Conservation (phyloP, 768 basidiomycete genomes). For the Nidula microcarpa region DNA sequence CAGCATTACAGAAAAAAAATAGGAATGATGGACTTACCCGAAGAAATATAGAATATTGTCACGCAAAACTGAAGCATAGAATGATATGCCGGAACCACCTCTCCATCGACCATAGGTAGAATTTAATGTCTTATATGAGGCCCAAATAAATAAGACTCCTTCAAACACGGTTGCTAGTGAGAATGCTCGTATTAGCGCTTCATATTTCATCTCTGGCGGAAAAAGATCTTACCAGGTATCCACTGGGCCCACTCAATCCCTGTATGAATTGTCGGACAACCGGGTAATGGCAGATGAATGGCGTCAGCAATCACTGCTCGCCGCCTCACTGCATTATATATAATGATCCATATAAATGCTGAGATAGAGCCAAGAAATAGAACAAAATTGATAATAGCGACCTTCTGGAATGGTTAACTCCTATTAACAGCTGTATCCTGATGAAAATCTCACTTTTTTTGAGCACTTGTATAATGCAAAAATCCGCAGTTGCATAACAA, state of each 20-base stretch:
- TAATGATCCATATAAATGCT: conserved; percentile 36
- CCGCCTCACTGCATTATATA: conserved; percentile 31
- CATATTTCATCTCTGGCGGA: not conserved
- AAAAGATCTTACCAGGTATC: conserved; percentile 31
- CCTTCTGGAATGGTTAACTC: conserved; percentile 12
- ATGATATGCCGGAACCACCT: conserved; percentile 13
- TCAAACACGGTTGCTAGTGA: conserved; percentile 35
- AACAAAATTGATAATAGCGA: conserved; percentile 32
- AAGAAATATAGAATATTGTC: conserved; percentile 32
- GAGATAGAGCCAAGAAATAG: conserved; percentile 38
- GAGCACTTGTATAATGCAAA: conserved; percentile 40
- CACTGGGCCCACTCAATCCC: conserved; percentile 42
- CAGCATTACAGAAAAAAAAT: too few species aligned
- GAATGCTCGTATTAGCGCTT: not conserved
- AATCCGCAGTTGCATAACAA: conserved; percentile 44
- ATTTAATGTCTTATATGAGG: conserved; percentile 27
- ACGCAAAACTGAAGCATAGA: conserved; percentile 31
- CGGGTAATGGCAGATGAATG: conserved; percentile 31
- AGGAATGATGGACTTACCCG: too few species aligned
- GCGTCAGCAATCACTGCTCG: conserved; percentile 29
- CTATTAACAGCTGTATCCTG: not conserved
- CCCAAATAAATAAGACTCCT: conserved; percentile 36
- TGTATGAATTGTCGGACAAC: conserved; percentile 36
- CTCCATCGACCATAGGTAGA: conserved; percentile 20
- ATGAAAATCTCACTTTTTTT: conserved; percentile 21